Conservation (phyloP, 768 basidiomycete genomes). For the Hygrophoropsis aurantiaca region DNA sequence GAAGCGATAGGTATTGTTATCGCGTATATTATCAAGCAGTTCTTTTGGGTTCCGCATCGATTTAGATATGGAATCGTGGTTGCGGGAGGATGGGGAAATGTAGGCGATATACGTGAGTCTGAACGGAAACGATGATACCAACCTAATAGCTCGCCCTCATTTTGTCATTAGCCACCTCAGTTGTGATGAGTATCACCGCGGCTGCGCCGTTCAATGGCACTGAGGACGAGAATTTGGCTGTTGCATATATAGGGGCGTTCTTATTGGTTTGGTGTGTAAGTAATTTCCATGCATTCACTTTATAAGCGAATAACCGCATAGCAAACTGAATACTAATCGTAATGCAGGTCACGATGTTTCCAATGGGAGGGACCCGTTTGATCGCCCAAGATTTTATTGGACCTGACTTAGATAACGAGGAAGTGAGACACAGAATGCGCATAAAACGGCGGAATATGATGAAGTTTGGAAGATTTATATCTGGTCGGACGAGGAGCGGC, state of each 20-base stretch:
- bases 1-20: constrained; percentile 52
- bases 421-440: constrained; percentile 47
- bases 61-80: constrained; percentile 71
- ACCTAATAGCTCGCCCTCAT: neutral
- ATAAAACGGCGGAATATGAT: constrained; percentile 30
- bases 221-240: constrained; percentile 56
- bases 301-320: neutral
- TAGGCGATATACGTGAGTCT: constrained; percentile 66
- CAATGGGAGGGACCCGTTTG: constrained; percentile 54
- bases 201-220: constrained; percentile 60
- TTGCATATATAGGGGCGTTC: constrained; percentile 67
- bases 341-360: constrained; percentile 60
- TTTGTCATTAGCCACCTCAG: constrained; percentile 55
- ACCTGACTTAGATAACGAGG: constrained; percentile 59
- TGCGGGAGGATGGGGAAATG: constrained; percentile 70
- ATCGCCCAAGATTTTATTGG: constrained; percentile 65
- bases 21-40: constrained; percentile 53
- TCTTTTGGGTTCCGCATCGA: constrained; percentile 78
- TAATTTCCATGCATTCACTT: neutral
- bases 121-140: neutral
- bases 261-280: constrained; percentile 59
- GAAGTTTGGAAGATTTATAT: no score
- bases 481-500: no score
- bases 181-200: constrained; percentile 62
- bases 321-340: neutral